Conservation (phyloP, 352 stramenopile genomes). For the Pythium insidiosum region DNA sequence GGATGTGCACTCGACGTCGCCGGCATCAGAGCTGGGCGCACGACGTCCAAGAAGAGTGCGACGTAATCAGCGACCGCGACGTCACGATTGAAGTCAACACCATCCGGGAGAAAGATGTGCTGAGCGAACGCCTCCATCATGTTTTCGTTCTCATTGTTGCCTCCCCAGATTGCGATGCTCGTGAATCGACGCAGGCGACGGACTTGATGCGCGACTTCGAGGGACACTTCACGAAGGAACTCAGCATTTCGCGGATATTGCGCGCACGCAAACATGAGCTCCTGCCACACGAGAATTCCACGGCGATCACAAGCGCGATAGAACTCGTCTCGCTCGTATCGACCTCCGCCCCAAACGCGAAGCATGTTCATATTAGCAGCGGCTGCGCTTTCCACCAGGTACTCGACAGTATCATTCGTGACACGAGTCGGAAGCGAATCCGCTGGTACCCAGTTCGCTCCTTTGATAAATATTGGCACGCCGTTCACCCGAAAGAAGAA, state of each 20-base stretch:
- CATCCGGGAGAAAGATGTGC: conserved; percentile 38
- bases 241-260: conserved; percentile 66
- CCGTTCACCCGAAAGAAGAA: conserved; percentile 76
- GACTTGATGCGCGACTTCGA: conserved; percentile 63
- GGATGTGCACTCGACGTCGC: too few relatives aligned
- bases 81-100: conserved; percentile 57
- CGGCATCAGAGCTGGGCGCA: conserved; percentile 43
- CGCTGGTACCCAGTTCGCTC: conserved; percentile 73
- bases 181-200: conserved; percentile 61
- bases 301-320: conserved; percentile 75
- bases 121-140: conserved; percentile 79
- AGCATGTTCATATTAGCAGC: conserved; percentile 86
- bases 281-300: conserved; percentile 85
- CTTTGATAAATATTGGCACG: conserved; percentile 62
- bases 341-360: conserved; percentile 81
- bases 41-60: conserved; percentile 72
- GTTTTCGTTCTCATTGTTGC: conserved; percentile 89
- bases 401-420: conserved; percentile 22
- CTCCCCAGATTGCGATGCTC: conserved; percentile 84
- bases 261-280: conserved; percentile 88
- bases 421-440: conserved; percentile 67
- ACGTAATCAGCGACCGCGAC: conserved; percentile 73
- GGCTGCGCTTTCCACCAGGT: conserved; percentile 45
- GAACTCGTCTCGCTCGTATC: conserved; percentile 81
- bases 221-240: conserved; percentile 47